Evolutionary conservation across 768 basidiomycete genomes (phyloP), one percentile per base, ranked within the genome.

Genomic region (Russula vinacea): DNA sequence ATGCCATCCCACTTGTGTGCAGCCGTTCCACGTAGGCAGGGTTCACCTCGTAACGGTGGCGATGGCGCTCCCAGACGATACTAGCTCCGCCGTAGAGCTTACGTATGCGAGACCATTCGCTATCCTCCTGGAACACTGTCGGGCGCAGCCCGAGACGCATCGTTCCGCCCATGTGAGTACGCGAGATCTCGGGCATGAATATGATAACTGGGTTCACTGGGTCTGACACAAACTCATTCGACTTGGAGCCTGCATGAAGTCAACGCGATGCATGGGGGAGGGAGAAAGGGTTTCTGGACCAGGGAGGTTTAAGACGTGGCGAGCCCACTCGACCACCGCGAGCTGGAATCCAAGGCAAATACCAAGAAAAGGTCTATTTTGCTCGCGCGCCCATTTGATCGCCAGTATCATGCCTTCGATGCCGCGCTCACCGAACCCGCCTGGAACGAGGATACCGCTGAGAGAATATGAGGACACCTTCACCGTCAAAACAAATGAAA

Each of bases 101-200:
- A 37, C 94, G 81, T 26, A 83, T 77, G 65, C 84, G 84, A 53
- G 87, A 88, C 88, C 88, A 92, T 19, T 88, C 88, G 1, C 85
- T 87, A 14, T 78, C 81, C 10, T 80, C 74, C 62, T 88, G 84
- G 74, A 98, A 98, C 53, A 98, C 83, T 2, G 96, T 99, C 4
- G 96, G 94, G n/a, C 96, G 86, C 47, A 98, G 81, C 26, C 97
- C 97, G n/a, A 98, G 84, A 14, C 97, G 88, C 97, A 99, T 99
- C n/a, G 96, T 99, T 24, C 97, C 97, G 57, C 97, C 97, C 85
- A 98, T 93, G 68, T 98, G 94, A 14, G 95, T 98, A 73, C 89
- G 90, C 13, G 94, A 97, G 70, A 99, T 92, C 74, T 99, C 97
- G 19, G 97, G 97, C 97, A 99, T 99, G 83, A 95, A 98, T 69